These are phyloP conservation scores for Nitzschia sp. DNA, from an alignment of 108 stramenopile species.

Conservation along the genomic window DNA sequence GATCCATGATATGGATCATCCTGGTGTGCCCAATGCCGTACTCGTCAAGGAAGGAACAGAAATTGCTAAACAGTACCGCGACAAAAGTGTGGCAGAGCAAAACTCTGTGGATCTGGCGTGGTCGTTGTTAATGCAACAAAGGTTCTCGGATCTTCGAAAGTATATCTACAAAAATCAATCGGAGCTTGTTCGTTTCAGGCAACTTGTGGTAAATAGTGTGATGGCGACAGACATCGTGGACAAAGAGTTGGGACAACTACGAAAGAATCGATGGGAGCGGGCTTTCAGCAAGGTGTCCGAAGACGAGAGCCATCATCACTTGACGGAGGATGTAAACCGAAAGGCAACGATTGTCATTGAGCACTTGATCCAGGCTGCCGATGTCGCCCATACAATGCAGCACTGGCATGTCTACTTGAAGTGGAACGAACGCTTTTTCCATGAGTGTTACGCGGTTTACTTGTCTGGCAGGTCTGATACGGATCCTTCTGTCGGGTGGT, in stretches of 20 bases:
- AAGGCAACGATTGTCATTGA: constrained; percentile 18
- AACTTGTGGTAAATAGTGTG: constrained; percentile 14
- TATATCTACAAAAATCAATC: constrained; percentile 9
- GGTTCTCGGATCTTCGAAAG: constrained; percentile 14
- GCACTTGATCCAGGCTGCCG: constrained; percentile 19
- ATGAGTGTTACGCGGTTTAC: constrained; percentile 38
- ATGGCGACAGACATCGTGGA: constrained; percentile 23
- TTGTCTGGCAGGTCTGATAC: constrained; percentile 18
- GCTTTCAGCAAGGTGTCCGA: constrained; percentile 15
- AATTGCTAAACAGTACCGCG: constrained; percentile 44
- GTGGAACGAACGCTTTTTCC: constrained; percentile 49
- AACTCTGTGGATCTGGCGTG: constrained; percentile 18
- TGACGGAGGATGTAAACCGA: constrained; percentile 12
- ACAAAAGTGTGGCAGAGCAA: constrained; percentile 21
- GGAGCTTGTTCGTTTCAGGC: constrained; percentile 8
- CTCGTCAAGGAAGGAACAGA: constrained; percentile 50
- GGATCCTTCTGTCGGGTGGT: constrained; percentile 49
- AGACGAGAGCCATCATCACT: constrained; percentile 2
- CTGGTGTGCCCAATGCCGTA: constrained; percentile 45
- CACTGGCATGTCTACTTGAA: constrained; percentile 18
- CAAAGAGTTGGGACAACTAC: constrained; percentile 16
- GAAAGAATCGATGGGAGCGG: constrained; percentile 20
- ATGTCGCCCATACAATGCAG: constrained; percentile 18
- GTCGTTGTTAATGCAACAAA: constrained; percentile 12
- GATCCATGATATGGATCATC: constrained; percentile 36